Conservation (phyloP, 1,284 basidiomycete species). For the Ustilago hordei region DNA sequence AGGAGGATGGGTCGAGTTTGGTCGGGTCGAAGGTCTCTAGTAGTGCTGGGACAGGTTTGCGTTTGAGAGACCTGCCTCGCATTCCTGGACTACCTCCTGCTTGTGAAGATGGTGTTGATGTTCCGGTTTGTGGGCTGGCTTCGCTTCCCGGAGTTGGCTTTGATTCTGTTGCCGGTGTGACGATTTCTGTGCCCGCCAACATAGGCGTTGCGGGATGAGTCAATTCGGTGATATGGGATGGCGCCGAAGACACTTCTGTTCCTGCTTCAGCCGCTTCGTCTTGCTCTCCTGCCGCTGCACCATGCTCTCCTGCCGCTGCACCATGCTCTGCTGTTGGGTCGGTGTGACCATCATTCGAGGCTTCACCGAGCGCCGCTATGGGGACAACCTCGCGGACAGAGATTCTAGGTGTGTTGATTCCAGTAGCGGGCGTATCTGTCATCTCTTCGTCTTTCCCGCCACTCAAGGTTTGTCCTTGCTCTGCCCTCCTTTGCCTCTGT, state of each 20-base stretch:
- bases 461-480: background rate
- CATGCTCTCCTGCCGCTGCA: background rate
- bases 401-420: background rate
- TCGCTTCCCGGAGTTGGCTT: background rate
- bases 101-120: background rate
- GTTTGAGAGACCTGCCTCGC: slow-evolving; percentile 21
- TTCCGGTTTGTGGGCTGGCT: background rate
- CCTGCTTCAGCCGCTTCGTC: background rate
- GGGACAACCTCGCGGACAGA: background rate
- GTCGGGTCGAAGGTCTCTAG: slow-evolving; percentile 1
- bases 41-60: slow-evolving; percentile 30
- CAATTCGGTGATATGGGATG: slow-evolving; percentile 2
- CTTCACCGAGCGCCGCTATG: background rate
- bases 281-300: background rate
- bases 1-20: background rate
- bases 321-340: background rate
- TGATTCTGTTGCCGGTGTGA: background rate
- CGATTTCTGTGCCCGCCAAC: background rate
- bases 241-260: slow-evolving; percentile 7
- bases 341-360: background rate
- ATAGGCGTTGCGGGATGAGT: background rate
- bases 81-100: background rate
- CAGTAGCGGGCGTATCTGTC: slow-evolving; percentile 1
- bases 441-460: slow-evolving; percentile 11
- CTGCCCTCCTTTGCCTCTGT: slow-evolving; percentile 5